Base-by-base conservation (phyloP, 148 eudicot species). In the Tetragonia tetragonoides region DNA sequence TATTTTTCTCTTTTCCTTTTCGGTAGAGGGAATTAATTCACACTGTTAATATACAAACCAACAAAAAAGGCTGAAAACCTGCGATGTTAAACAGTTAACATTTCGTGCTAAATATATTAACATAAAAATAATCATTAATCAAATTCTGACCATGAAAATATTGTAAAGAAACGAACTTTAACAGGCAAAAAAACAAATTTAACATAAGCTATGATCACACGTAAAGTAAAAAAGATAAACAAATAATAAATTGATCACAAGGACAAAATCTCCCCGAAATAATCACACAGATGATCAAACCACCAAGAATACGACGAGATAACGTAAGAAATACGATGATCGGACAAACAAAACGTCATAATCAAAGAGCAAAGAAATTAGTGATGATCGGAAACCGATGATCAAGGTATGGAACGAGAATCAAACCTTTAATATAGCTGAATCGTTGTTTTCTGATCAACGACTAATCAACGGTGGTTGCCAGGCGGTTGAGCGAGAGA, bases 401-500 rank as follows among this genome's bases (percentile, higher is more conserved):
- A 79, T 79, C 66, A 76, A 38, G 42, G 16, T 42, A 39, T 20
- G 20, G 54, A 5, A 24, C 41, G 39, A 67, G 59, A 76, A 77
- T 77, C 39, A 77, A 59, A 81, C 84, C 84, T 81, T 56, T 2
- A 63, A 74, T 18, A 56, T 46, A 72, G 17, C 41, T 21, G 72
- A 15, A 24, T 15, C 20, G 42, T 62, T 16, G 51, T 40, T 56
- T 16, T 2, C 0, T 18, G 76, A 53, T 10, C 28, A 57, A 6
- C 73, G 84, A 77, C 38, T 4, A 73, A 81, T 77, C 74, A 39
- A 81, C 80, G 84, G 84, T 66, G 73, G 59, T 34, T 9, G 38
- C 23, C 15, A 73, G 38, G 59, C 77, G 73, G 81, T 73, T 66
- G 72, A 56, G 61, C 66, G 49, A 20, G 72, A 76, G 64, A 76